A percentile compares a stretch with the other conserved stretches of the same genome.
Evolutionary conservation across 176 grass and related monocot genomes (phyloP).

Genomic region (Saccharum officinarum): DNA sequence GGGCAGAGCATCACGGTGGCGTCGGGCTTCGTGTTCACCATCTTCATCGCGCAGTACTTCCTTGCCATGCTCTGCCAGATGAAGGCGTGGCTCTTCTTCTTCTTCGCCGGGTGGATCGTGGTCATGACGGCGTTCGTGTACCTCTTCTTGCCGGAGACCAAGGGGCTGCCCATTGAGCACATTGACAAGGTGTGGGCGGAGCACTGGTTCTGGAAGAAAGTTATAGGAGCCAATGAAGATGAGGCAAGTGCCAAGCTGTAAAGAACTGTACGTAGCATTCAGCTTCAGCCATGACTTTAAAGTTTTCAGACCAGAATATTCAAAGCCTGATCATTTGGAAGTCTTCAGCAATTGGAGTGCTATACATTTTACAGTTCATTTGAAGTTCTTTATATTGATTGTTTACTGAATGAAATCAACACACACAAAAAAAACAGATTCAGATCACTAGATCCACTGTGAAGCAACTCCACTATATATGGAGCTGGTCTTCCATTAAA

Average conservation of each 20-base stretch:
- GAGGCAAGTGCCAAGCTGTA: not conserved
- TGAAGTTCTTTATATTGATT: not conserved
- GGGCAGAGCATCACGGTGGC: constrained; percentile 50
- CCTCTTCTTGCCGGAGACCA: constrained; percentile 46
- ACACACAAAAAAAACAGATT: no score
- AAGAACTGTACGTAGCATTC: not conserved
- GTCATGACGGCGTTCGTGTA: constrained; percentile 46
- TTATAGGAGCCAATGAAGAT: not conserved
- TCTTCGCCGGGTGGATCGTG: constrained; percentile 46
- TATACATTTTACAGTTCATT: not conserved
- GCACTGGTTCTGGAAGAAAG: constrained; percentile 52
- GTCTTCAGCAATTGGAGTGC: not conserved
- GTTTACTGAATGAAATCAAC: not conserved
- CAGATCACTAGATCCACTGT: no score
- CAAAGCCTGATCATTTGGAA: not conserved
- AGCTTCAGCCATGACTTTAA: not conserved
- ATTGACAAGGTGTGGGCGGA: constrained; percentile 37
- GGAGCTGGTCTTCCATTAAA: no score
- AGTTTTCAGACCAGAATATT: not conserved
- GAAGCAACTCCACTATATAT: no score
- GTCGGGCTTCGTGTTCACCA: constrained; percentile 34
- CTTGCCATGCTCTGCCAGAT: constrained; percentile 44
- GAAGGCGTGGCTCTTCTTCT: constrained; percentile 49
- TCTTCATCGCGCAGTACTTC: constrained; percentile 40
- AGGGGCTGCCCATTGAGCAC: constrained; percentile 47